phyloP scores from a whole-genome alignment of 1,139 yeast genomes.

The Candida sp. region DNA sequence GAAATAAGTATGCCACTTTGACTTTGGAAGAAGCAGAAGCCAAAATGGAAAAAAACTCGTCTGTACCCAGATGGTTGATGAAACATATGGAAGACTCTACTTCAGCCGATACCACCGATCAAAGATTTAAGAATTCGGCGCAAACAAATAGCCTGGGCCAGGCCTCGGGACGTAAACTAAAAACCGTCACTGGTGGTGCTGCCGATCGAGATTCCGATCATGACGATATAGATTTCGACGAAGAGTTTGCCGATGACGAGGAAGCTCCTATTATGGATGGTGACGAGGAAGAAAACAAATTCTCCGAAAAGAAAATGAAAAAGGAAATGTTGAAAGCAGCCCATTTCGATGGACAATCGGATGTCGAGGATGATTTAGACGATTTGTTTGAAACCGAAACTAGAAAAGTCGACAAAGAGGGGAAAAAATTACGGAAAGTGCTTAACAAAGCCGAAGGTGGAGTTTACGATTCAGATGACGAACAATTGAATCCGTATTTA shows the following conservation, averaged over 20 bases:
- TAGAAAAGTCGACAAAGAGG: constrained; percentile 89
- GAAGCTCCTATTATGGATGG: constrained; percentile 99
- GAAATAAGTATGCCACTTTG: constrained; percentile 90
- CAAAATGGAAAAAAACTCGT: constrained; percentile 77
- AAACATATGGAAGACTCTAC: constrained; percentile 72
- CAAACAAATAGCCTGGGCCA: constrained; percentile 18
- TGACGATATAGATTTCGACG: constrained; percentile 92
- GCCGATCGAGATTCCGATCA: constrained; percentile 73
- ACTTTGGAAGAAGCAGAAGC: constrained; percentile 97
- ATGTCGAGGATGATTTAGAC: constrained; percentile 56
- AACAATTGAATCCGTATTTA: constrained; percentile 72
- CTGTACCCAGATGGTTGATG: constrained; percentile 96
- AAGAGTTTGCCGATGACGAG: constrained; percentile 97
- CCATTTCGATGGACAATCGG: constrained; percentile 62
- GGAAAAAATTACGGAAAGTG: constrained; percentile 80
- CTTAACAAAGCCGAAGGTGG: constrained; percentile 86
- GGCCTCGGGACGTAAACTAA: constrained; percentile 35
- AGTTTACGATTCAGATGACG: constrained; percentile 88
- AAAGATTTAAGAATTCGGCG: constrained; percentile 36
- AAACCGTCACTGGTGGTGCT: constrained; percentile 58
- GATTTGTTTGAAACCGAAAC: constrained; percentile 60
- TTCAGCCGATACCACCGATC: constrained; percentile 45
- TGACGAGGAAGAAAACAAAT: constrained; percentile 90
- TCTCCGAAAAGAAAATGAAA: constrained; percentile 84
- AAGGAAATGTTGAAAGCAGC: constrained; percentile 88